Evolutionary conservation across 2,329 filamentous ascomycete species (phyloP).

Genomic region (Claviceps africana): DNA sequence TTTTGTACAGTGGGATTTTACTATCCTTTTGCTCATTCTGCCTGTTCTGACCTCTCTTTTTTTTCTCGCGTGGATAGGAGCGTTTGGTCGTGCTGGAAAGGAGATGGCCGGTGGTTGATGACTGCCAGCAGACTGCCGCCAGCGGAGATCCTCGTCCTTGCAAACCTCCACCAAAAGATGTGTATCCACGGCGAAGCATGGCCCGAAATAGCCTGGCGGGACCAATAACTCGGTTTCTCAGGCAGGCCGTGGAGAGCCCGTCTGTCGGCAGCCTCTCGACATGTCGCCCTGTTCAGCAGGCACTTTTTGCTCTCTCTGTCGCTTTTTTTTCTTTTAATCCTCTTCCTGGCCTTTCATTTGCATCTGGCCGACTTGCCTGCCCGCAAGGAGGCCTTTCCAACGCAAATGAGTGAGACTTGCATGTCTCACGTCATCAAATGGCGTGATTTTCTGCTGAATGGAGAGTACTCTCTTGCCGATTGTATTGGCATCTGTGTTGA

Average conservation of each 20-base stretch:
- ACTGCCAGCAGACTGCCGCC: neutral
- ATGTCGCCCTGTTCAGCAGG: neutral
- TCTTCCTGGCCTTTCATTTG: neutral
- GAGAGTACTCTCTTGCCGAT: neutral
- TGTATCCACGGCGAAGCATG: neutral
- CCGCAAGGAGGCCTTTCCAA: neutral
- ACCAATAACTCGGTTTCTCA: neutral
- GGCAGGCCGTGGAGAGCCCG: neutral
- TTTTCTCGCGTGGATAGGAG: neutral
- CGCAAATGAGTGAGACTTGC: neutral
- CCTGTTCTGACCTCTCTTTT: neutral
- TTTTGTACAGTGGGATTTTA: no score
- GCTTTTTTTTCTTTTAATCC: neutral
- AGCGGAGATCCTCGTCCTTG: neutral
- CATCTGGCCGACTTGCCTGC: neutral
- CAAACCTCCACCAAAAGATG: neutral
- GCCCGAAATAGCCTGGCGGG: neutral
- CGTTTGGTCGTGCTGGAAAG: neutral
- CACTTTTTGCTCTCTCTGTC: neutral
- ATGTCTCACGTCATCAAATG: slow-evolving; percentile 3
- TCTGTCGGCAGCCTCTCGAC: neutral
- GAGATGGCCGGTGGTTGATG: neutral
- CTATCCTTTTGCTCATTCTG: no score
- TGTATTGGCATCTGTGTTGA: neutral
- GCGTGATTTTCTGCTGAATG: neutral